Evolutionary conservation across 2,329 filamentous ascomycete species (phyloP).

Genomic region (Fusarium neocosmosporiellum): DNA sequence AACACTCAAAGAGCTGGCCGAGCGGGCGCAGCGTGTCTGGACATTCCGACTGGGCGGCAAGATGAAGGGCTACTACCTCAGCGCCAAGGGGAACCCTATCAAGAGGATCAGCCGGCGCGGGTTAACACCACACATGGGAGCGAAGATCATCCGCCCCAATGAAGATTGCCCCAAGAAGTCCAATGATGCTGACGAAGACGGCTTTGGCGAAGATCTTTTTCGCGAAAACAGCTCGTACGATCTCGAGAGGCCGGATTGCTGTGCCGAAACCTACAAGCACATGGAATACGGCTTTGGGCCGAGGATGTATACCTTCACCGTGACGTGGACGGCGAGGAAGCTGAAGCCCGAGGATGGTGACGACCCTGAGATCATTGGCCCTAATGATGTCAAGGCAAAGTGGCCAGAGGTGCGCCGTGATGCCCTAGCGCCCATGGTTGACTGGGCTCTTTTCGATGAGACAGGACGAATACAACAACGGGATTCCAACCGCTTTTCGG

Average conservation of each 20-base stretch:
- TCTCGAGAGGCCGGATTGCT: background rate
- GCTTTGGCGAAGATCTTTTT: background rate
- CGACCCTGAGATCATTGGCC: background rate
- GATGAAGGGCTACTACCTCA: slow-evolving; percentile 28
- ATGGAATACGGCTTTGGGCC: slow-evolving; percentile 3
- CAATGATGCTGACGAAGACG: background rate
- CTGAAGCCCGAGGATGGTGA: slow-evolving; percentile 15
- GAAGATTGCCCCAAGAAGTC: background rate
- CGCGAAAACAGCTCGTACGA: background rate
- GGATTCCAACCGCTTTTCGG: background rate
- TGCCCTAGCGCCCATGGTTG: background rate
- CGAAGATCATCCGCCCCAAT: background rate
- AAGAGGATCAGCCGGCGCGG: slow-evolving; percentile 9
- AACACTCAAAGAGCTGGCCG: background rate
- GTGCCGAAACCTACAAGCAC: background rate
- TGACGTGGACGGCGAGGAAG: slow-evolving; percentile 19
- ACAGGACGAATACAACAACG: background rate
- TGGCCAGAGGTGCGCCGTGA: background rate
- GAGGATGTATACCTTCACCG: slow-evolving; percentile 21
- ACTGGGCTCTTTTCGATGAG: background rate
- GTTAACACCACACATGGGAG: background rate
- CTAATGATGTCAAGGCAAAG: background rate
- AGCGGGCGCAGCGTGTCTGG: slow-evolving; percentile 31
- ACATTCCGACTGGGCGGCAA: slow-evolving; percentile 21
- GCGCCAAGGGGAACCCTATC: slow-evolving; percentile 9